Evolutionary conservation across 495 filamentous ascomycete genomes (phyloP).

Genomic region (Neurospora sp.): DNA sequence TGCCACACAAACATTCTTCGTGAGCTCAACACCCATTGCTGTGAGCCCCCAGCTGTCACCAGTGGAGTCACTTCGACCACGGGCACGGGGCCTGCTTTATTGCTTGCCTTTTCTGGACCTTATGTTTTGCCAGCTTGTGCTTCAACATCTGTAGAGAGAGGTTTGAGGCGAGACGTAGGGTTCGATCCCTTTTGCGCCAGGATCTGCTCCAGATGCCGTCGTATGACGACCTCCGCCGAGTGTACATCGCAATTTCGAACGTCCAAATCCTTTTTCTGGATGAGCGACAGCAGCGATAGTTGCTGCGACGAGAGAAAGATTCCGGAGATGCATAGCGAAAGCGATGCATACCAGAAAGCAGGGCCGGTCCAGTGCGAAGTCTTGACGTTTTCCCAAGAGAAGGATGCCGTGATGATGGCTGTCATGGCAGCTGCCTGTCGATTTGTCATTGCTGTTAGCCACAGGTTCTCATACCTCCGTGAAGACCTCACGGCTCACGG

Average conservation of each 20-base stretch:
- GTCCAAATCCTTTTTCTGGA: not conserved
- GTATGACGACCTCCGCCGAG: not conserved
- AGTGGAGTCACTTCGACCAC: not conserved
- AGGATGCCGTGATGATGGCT: slow-evolving; percentile 1
- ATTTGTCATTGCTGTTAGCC: not conserved
- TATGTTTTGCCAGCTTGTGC: not conserved
- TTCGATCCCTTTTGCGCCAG: not conserved
- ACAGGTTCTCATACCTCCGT: too few relatives aligned
- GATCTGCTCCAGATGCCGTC: not conserved
- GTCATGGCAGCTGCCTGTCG: not conserved
- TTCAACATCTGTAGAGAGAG: not conserved
- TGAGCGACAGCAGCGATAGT: not conserved
- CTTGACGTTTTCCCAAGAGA: not conserved
- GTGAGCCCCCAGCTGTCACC: not conserved
- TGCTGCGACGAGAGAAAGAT: slow-evolving; percentile 2
- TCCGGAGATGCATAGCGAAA: not conserved
- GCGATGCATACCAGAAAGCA: slow-evolving; percentile 2
- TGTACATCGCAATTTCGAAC: not conserved
- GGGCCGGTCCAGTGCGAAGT: slow-evolving; percentile 2
- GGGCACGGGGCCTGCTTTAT: not conserved
- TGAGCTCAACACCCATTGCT: not conserved
- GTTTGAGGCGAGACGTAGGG: not conserved
- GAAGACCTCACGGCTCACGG: too few relatives aligned
- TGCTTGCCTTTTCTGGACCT: not conserved
- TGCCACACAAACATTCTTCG: slow-evolving; percentile 2